phyloP scores from a whole-genome alignment of 2,329 filamentous ascomycete genomes.

The Botryosphaeria agaves region DNA sequence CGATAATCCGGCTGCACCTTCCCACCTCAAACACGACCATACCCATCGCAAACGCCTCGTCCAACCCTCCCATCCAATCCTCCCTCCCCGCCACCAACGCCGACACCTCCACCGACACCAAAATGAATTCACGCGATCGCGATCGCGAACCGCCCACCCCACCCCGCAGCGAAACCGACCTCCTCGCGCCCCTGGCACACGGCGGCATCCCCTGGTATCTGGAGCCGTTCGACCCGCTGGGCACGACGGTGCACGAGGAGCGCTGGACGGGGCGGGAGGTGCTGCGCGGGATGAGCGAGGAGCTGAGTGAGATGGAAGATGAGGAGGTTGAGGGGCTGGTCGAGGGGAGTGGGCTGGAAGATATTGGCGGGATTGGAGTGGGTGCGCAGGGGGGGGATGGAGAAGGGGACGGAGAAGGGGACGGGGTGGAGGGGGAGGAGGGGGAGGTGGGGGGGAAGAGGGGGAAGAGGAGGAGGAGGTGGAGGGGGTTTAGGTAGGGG shows the following conservation, averaged over 20 bases:
- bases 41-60: conserved; percentile 5
- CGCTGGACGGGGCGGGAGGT: conserved; percentile 57
- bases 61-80: conserved; percentile 14
- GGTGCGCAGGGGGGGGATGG: neutral
- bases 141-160: conserved; percentile 42
- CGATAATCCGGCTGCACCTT: conserved; percentile 1
- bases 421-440: neutral
- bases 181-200: conserved; percentile 33
- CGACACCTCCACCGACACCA: conserved; percentile 22
- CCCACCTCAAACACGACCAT: neutral
- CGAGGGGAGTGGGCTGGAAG: conserved; percentile 9
- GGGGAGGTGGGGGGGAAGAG: neutral
- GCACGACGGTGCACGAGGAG: conserved; percentile 65
- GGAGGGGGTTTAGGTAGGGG: neutral
- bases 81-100: conserved; percentile 14
- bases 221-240: conserved; percentile 58
- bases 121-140: conserved; percentile 24
- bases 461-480: neutral
- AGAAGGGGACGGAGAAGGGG: neutral
- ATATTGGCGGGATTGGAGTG: neutral
- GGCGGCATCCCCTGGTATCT: conserved; percentile 86
- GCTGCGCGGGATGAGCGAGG: conserved; percentile 60
- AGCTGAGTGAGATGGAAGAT: conserved; percentile 81
- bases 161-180: conserved; percentile 35
- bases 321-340: conserved; percentile 62